phyloP scores from a whole-genome alignment of 768 basidiomycete genomes.

The Pleurotus giganteus region DNA sequence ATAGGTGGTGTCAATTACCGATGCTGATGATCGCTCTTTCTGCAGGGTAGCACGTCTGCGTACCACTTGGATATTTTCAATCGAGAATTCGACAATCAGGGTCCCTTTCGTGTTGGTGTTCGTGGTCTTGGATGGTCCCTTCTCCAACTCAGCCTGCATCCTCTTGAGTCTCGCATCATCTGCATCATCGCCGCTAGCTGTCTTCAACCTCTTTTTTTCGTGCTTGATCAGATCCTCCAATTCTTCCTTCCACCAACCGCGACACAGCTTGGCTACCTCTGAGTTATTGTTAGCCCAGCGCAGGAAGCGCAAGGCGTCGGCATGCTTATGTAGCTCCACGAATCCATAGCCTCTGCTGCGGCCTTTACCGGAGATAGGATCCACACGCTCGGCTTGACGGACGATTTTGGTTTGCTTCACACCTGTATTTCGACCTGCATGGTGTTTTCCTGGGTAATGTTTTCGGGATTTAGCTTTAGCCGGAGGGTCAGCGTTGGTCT shows the following conservation, averaged over 20 bases:
- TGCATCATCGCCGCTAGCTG: slow-evolving; percentile 24
- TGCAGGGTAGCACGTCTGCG: slow-evolving; percentile 64
- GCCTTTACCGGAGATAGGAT: slow-evolving; percentile 82
- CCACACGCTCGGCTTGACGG: slow-evolving; percentile 85
- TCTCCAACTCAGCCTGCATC: slow-evolving; percentile 56
- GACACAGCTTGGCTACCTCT: slow-evolving; percentile 59
- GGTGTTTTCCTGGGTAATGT: no score
- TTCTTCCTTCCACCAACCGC: slow-evolving; percentile 87
- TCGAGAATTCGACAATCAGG: slow-evolving; percentile 92
- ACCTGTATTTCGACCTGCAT: slow-evolving; percentile 30
- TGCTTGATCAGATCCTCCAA: slow-evolving; percentile 52
- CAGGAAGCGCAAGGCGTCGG: slow-evolving; percentile 86
- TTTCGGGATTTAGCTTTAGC: slow-evolving; percentile 17
- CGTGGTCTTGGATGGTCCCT: slow-evolving; percentile 32
- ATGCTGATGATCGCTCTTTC: slow-evolving; percentile 31
- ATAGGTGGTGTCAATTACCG: slow-evolving; percentile 17
- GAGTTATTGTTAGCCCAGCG: slow-evolving; percentile 94
- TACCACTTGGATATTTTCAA: slow-evolving; percentile 91
- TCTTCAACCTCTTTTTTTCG: slow-evolving; percentile 46
- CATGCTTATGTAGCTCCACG: slow-evolving; percentile 83
- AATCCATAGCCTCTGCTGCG: slow-evolving; percentile 95
- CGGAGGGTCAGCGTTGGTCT: slow-evolving; percentile 20
- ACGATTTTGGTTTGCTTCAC: slow-evolving; percentile 94
- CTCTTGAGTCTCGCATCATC: slow-evolving; percentile 53
- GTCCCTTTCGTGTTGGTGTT: slow-evolving; percentile 43